phyloP scores from a whole-genome alignment of 306 rosid genomes.

The Datisca glomerata region DNA sequence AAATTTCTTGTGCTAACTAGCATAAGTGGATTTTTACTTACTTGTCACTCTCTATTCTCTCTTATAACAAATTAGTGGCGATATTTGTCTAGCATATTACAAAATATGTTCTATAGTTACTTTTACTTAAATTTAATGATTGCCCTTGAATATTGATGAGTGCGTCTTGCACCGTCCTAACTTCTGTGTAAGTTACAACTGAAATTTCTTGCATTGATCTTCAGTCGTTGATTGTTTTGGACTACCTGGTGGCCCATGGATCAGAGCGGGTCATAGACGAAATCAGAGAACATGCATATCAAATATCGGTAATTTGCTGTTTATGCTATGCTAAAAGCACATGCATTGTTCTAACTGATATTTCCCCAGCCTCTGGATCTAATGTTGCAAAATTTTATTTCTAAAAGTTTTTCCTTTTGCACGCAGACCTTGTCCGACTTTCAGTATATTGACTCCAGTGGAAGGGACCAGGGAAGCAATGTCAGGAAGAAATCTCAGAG shows the following conservation, averaged over 20 bases:
- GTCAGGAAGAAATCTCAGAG: conserved; percentile 81
- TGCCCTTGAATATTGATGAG: too few species aligned
- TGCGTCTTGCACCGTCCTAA: too few species aligned
- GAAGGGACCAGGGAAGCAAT: conserved; percentile 91
- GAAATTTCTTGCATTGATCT: conserved; percentile 6
- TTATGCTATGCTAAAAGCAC: neutral
- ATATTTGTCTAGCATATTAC: too few species aligned
- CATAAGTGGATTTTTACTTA: too few species aligned
- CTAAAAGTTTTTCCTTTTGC: neutral
- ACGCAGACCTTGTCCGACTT: conserved; percentile 65
- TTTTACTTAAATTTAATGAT: too few species aligned
- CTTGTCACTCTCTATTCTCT: neutral
- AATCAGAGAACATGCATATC: conserved; percentile 89
- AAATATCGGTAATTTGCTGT: conserved; percentile 65
- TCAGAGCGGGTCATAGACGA: conserved; percentile 94
- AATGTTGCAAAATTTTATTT: conserved; percentile 1
- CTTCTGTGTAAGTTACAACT: too few species aligned
- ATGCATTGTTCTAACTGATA: neutral
- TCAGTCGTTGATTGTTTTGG: conserved; percentile 88
- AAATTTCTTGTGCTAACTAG: neutral
- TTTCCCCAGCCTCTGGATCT: conserved; percentile 9
- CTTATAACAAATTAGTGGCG: neutral
- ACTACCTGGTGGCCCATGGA: conserved; percentile 90
- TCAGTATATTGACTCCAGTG: conserved; percentile 82
- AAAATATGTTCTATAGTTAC: too few species aligned